phyloP scores from a whole-genome alignment of 176 grass and related monocot species.

The Phyllostachys edulis region DNA sequence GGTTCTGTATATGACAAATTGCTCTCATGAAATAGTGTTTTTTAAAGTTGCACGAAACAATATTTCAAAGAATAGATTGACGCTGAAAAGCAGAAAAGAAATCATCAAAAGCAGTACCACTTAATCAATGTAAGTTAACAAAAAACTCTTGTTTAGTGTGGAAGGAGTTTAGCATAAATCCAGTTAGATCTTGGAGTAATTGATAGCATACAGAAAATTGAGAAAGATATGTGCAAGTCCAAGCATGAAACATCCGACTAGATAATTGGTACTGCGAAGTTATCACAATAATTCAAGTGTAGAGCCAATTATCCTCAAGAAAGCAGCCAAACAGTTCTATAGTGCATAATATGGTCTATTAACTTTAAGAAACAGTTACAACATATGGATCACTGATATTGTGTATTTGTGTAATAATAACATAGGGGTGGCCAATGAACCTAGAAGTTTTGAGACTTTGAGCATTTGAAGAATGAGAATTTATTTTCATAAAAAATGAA shows the following conservation, averaged over 20 bases:
- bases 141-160: neutral
- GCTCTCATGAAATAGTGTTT: neutral
- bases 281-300: neutral
- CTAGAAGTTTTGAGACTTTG: neutral
- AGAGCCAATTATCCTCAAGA: neutral
- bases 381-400: neutral
- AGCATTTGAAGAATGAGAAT: neutral
- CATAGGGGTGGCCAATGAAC: neutral
- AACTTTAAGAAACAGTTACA: neutral
- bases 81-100: neutral
- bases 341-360: neutral
- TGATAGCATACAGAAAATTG: neutral
- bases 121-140: neutral
- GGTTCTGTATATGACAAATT: neutral
- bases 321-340: neutral
- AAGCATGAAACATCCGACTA: neutral
- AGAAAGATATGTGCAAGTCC: neutral
- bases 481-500: neutral
- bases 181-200: neutral
- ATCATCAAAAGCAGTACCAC: neutral
- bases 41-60: neutral
- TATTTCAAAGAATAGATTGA: neutral
- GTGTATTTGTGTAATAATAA: neutral
- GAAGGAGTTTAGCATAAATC: neutral
- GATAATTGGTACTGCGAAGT: neutral